Evolutionary conservation across 2,329 filamentous ascomycete genomes (phyloP).

Genomic region (Colletotrichum tropicale): DNA sequence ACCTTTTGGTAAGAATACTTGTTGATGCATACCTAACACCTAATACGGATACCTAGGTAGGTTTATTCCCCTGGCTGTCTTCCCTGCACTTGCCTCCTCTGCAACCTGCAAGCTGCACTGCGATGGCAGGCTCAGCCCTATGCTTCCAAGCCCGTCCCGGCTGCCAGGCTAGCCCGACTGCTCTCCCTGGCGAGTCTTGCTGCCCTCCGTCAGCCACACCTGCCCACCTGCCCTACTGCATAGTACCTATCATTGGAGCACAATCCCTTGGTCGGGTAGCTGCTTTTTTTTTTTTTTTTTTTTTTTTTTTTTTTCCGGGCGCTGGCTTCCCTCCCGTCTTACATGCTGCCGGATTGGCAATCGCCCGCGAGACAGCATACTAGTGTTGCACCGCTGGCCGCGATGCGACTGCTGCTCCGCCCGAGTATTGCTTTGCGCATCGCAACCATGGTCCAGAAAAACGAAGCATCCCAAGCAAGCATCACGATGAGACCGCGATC

Average conservation of each 20-base stretch:
- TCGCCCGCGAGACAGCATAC: not conserved
- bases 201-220: constrained; percentile 1
- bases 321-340: not conserved
- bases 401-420: not conserved
- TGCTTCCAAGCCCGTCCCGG: constrained; percentile 5
- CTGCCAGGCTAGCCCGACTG: not conserved
- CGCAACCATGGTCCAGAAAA: not conserved
- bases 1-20: no score
- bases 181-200: not conserved
- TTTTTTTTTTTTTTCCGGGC: not conserved
- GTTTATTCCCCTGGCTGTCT: not conserved
- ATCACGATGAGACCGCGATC: not conserved
- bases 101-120: not conserved
- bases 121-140: constrained; percentile 18
- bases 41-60: no score
- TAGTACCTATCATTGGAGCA: not conserved
- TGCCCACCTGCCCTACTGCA: no score
- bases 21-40: no score
- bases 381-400: not conserved
- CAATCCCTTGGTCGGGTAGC: not conserved
- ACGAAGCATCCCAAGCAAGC: not conserved
- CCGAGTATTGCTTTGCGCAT: not conserved
- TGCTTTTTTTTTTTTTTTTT: not conserved
- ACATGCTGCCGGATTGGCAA: not conserved
- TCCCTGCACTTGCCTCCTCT: not conserved